Evolutionary conservation across 2,329 filamentous ascomycete genomes (phyloP).

Genomic region (Diaporthe humulicola): DNA sequence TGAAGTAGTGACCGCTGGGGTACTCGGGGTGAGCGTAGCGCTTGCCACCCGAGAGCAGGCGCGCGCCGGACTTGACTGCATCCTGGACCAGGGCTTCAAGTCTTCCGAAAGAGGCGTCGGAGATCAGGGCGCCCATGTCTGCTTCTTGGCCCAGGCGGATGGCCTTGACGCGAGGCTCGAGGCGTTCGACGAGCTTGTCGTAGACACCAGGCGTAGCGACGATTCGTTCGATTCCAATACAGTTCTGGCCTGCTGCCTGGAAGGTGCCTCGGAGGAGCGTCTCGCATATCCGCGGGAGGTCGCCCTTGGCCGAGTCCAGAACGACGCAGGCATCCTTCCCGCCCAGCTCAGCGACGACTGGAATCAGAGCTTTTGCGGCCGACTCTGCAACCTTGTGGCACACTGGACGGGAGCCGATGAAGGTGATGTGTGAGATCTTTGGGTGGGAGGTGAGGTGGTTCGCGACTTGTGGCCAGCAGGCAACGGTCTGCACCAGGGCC

Average conservation of each 20-base stretch:
- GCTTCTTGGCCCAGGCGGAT: conserved; percentile 82
- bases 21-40: conserved; percentile 79
- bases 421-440: conserved; percentile 88
- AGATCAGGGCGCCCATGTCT: conserved; percentile 93
- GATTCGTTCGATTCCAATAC: conserved; percentile 95
- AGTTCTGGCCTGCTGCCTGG: conserved; percentile 96
- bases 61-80: conserved; percentile 83
- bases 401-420: conserved; percentile 91
- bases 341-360: conserved; percentile 90
- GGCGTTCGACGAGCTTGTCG: conserved; percentile 75
- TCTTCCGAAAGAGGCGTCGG: conserved; percentile 78
- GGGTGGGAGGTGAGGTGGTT: conserved; percentile 87
- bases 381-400: conserved; percentile 90
- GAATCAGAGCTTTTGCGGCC: conserved; percentile 87
- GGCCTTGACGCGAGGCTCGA: conserved; percentile 80
- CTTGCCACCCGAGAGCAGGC: conserved; percentile 83
- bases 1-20: conserved; percentile 89
- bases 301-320: conserved; percentile 78
- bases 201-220: conserved; percentile 85
- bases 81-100: conserved; percentile 83
- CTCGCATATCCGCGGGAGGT: conserved; percentile 81
- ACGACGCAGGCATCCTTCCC: conserved; percentile 95
- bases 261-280: conserved; percentile 94
- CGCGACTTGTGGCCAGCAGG: conserved; percentile 90
- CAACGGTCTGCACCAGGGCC: conserved; percentile 84